phyloP scores from a whole-genome alignment of 2,329 filamentous ascomycete species.

The Colletotrichum sp. region DNA sequence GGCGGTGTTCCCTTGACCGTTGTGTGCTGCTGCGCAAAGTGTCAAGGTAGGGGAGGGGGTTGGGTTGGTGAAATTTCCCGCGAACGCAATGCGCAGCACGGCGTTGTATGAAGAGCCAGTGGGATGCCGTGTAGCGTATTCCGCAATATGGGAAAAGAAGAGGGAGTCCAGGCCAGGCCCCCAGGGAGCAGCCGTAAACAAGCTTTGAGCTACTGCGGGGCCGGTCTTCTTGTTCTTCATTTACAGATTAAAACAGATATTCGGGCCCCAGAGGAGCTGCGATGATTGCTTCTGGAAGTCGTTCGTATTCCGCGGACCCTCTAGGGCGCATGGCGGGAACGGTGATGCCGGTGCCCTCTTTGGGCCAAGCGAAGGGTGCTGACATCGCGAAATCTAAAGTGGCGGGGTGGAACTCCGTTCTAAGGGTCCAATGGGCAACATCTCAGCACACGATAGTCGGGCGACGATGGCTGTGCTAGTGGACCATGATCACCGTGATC shows the following conservation, averaged over 20 bases:
- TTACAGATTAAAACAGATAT: not conserved
- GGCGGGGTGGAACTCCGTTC: not conserved
- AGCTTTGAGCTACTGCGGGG: slow-evolving; percentile 11
- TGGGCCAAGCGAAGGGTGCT: not conserved
- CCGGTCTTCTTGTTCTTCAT: not conserved
- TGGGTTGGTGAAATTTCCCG: not conserved
- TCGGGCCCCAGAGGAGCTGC: not conserved
- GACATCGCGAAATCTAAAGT: not conserved
- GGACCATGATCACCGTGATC: not conserved
- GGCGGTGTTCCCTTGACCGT: not conserved
- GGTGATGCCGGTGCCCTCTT: not conserved
- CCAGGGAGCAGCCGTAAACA: not conserved
- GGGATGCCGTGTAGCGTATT: not conserved
- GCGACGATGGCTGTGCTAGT: not conserved
- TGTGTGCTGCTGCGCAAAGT: not conserved
- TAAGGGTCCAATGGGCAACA: not conserved
- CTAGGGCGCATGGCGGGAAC: not conserved
- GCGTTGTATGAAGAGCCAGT: not conserved
- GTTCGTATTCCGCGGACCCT: not conserved
- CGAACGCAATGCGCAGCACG: not conserved
- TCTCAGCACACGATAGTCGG: not conserved
- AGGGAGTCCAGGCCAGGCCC: not conserved
- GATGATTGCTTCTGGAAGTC: not conserved
- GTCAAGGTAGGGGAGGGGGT: not conserved
- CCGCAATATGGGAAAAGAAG: not conserved